Percentiles rank a stretch among this genome's conserved stretches.
Conservation (phyloP, 2,329 filamentous ascomycete species). For the Tolypocladium tropicale region DNA sequence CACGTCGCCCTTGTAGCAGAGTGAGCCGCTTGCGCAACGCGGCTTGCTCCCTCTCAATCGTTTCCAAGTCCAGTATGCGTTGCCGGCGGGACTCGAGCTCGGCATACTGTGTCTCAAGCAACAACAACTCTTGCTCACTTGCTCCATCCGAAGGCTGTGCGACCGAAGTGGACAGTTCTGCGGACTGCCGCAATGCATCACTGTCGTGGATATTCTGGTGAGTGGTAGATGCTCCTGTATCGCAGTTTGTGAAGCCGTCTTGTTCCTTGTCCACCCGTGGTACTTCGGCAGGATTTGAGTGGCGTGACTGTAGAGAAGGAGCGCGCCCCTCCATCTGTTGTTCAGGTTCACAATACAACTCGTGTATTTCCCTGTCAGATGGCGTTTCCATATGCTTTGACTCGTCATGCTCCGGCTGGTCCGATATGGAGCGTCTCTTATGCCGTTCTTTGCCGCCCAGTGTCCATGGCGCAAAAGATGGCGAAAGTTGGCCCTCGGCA, state of each 20-base stretch:
- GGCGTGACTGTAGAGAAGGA: too few species aligned
- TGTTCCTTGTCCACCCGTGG: background rate
- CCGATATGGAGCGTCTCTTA: background rate
- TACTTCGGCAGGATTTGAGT: background rate
- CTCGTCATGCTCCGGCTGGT: background rate
- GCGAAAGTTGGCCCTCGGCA: background rate
- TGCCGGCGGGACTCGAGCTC: background rate
- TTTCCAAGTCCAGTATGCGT: background rate
- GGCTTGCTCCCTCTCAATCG: background rate
- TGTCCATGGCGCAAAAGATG: background rate
- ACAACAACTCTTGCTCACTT: background rate
- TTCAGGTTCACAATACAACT: too few species aligned
- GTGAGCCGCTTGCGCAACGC: background rate
- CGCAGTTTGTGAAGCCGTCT: background rate
- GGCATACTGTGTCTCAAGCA: background rate
- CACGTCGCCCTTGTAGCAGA: background rate
- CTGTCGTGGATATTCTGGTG: background rate
- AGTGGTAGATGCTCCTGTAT: background rate
- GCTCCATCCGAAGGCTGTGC: background rate
- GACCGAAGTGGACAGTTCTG: background rate
- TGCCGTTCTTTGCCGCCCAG: background rate
- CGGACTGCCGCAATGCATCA: background rate
- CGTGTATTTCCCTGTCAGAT: too few species aligned
- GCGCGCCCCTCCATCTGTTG: too few species aligned
- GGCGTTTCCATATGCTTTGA: too few species aligned